These are phyloP conservation scores for Thelonectria blattea DNA, from an alignment of 2,329 filamentous ascomycete species.

Conservation along the genomic window DNA sequence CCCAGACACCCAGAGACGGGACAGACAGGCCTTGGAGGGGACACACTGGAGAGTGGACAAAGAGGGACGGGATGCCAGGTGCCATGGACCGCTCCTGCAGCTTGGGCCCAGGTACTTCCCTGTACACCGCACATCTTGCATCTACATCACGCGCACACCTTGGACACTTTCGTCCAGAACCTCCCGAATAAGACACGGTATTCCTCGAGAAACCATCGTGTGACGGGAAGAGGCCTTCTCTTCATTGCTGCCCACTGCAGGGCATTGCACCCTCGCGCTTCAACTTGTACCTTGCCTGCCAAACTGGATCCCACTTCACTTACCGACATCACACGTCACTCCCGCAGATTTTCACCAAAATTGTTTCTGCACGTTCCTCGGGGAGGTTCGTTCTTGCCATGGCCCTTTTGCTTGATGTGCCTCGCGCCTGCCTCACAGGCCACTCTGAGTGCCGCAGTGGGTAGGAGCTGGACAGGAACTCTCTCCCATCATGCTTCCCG, in stretches of 20 bases:
- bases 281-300: background rate
- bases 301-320: constrained; percentile 27
- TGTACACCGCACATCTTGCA: constrained; percentile 10
- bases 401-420: no score
- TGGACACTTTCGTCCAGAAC: background rate
- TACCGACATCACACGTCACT: constrained; percentile 21
- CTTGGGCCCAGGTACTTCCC: constrained; percentile 1
- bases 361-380: no score
- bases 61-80: constrained; percentile 24
- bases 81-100: constrained; percentile 6
- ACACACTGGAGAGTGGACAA: background rate
- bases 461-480: constrained; percentile 10
- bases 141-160: background rate
- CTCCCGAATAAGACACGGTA: no score
- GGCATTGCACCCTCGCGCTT: background rate
- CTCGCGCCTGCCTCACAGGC: background rate
- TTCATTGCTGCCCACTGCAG: no score
- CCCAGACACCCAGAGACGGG: constrained; percentile 6
- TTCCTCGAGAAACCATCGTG: background rate
- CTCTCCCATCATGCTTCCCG: background rate
- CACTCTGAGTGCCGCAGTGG: background rate
- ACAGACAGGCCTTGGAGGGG: no score
- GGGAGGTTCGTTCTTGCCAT: no score
- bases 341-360: background rate
- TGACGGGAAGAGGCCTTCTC: no score